Base-by-base conservation (phyloP, 1,284 basidiomycete species). In the Cryptococcus amylolentus region DNA sequence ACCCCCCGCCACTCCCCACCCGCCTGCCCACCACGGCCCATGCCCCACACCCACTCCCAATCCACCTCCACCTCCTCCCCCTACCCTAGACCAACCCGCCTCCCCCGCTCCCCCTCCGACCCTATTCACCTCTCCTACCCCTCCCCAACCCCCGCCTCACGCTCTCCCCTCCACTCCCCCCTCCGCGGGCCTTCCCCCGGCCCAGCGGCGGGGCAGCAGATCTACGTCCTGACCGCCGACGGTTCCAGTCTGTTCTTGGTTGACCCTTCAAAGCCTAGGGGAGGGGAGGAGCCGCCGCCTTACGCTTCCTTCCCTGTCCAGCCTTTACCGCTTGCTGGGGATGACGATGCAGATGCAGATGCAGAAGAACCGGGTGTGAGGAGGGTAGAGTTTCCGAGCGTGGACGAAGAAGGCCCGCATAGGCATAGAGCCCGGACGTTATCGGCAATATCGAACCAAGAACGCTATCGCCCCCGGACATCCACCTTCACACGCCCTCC, bases 201-300 rank as follows among this genome's bases (percentile, higher is more conserved):
- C 44, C n/a, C 18, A 10, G 39, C 49, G 8, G 50, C 49, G 10
- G 40, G 45, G 18, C 59, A 59, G 50, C 69, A 66, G 13, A 68
- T 72, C n/a, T 76, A 75, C 64, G 70, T 75, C 16, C 59, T 76
- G n/a, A 65, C 72, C 3, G 68, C 72, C 10, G 73, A 76, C 57
- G 74, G 74, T 20, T 73, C 71, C 9, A 52, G 55, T 2, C 55
- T 75, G 16, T 75, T 66, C 49, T 57, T 75, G 7, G 45, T 76
- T 8, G 72, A 74, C 55, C 63, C 70, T 28, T 60, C 51, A 16
- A 67, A 64, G 53, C 69, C 71, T 5, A 48, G 46, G 8, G 57
- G 49, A 1, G 56, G 64, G 26, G 71, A 75, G 58, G 64, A 72
- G 50, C 74, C 72, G 20, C 74, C 74, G 12, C 71, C 74, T 10